Conservation (phyloP, 306 rosid genomes). For the Trifolium pratense region DNA sequence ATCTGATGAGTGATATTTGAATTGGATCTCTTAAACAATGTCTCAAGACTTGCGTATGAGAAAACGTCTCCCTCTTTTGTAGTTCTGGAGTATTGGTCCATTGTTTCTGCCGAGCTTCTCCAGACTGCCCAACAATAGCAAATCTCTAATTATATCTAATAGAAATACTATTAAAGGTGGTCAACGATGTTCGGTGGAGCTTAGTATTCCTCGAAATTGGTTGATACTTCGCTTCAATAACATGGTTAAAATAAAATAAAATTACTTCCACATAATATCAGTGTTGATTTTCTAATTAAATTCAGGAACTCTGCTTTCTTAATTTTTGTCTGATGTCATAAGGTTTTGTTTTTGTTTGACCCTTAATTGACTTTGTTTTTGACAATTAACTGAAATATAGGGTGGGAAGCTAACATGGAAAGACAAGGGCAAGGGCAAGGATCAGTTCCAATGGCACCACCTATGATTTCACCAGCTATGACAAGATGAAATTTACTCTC, state of each 20-base stretch:
- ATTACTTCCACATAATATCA: not conserved
- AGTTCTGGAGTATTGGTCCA: too few relatives aligned
- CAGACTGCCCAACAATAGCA: too few relatives aligned
- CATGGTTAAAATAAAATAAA: too few relatives aligned
- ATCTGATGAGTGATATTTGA: not conserved
- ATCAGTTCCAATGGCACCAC: slow-evolving; percentile 40
- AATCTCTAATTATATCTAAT: too few relatives aligned
- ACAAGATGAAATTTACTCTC: slow-evolving; percentile 45
- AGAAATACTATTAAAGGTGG: too few relatives aligned
- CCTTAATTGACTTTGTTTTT: not conserved
- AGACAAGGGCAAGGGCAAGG: slow-evolving; percentile 44
- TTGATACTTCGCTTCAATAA: too few relatives aligned
- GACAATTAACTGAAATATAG: slow-evolving; percentile 43
- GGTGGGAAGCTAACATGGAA: slow-evolving; percentile 71
- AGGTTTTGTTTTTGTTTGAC: not conserved
- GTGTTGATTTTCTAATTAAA: not conserved
- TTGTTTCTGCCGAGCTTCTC: too few relatives aligned
- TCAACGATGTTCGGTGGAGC: too few relatives aligned
- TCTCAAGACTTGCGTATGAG: not conserved
- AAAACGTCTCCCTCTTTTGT: too few relatives aligned
- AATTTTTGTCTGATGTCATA: not conserved
- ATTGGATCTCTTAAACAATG: not conserved
- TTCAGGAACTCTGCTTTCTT: not conserved
- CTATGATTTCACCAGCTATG: slow-evolving; percentile 51
- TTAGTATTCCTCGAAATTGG: too few relatives aligned